Evolutionary conservation across 495 filamentous ascomycete genomes (phyloP).

Genomic region (Neurospora discreta): DNA sequence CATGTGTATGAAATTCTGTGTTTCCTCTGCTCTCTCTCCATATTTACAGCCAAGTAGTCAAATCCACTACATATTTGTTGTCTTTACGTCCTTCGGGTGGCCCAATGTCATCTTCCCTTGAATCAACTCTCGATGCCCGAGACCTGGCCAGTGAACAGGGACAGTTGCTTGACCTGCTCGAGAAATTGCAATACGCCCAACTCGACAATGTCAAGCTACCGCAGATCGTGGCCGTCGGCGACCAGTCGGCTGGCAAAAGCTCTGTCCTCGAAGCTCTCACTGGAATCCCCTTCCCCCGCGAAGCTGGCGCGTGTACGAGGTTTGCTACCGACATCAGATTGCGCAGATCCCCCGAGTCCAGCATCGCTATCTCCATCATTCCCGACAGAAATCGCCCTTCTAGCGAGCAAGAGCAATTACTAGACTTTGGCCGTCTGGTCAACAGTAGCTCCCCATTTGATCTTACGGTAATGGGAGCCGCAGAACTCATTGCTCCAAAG

Average conservation of each 20-base stretch:
- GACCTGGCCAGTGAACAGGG: conserved; percentile 27
- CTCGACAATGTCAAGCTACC: conserved; percentile 43
- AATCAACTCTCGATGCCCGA: conserved; percentile 23
- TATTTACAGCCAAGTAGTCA: neutral
- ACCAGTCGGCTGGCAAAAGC: conserved; percentile 63
- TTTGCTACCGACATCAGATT: conserved; percentile 51
- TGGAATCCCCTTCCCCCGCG: conserved; percentile 55
- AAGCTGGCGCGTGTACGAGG: conserved; percentile 53
- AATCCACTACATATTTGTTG: neutral
- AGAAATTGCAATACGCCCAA: conserved; percentile 30
- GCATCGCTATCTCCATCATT: conserved; percentile 39
- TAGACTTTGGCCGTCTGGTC: conserved; percentile 31
- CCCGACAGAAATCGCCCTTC: conserved; percentile 31
- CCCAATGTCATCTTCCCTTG: conserved; percentile 18
- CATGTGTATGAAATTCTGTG: neutral
- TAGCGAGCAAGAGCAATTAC: conserved; percentile 28
- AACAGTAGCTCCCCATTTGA: conserved; percentile 23
- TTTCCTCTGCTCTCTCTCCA: neutral
- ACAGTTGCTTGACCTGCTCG: conserved; percentile 26
- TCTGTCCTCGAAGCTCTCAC: conserved; percentile 67
- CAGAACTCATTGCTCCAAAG: conserved; percentile 28
- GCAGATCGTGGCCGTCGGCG: conserved; percentile 63
- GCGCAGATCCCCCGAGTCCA: conserved; percentile 34
- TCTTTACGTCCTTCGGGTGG: neutral
- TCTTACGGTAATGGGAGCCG: conserved; percentile 21